Evolutionary conservation across 2,329 filamentous ascomycete species (phyloP), one percentile per base, ranked within the genome.

Genomic region (Verticillium longisporum): DNA sequence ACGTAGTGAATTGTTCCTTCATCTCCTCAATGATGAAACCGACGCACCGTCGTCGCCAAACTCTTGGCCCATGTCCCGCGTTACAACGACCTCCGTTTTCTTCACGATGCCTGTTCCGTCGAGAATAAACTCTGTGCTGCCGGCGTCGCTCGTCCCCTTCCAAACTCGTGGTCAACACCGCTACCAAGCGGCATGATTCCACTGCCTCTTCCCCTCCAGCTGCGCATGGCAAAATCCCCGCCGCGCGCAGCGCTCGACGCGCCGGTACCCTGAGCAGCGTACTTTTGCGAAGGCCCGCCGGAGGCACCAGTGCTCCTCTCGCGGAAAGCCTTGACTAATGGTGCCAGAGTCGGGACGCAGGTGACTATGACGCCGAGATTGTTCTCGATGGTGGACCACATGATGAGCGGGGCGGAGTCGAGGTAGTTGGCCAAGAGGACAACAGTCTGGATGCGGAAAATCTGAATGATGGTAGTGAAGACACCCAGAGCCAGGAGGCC

Each of bases 381-480:
- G 60, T 75, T 74, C 64, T 81, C 79, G 21, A 80, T 66, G 7
- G 71, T 69, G 0, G 78, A 81, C 79, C 79, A 81, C 56, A 77
- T 72, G 58, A 81, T 75, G 18, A 78, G 70, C 1, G 69, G 63
- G 10, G 76, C 71, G 1, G 75, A 78, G 68, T 83, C 78, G 45
- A 78, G 74, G 61, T 78, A 78, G 65, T 77, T 77, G 15, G 68
- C 65, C 3, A 82, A 74, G 4, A 71, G 73, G 45, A 73, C 73
- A 62, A 83, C 75, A 31, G 77, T 80, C 59, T 78, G 74, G 61
- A 83, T 79, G 31, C 80, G 80, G 63, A 83, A 73, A 62, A 80
- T 76, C 63, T 83, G 80, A 60, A 82, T 79, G 58, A 80, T 64
- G 9, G 78, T 80, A 57, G 82, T 75, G 69, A 83, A 83, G 58